Percentiles rank a stretch among this genome's conserved stretches.
Conservation (phyloP, 1,284 basidiomycete species). For the Cystobasidium slooffiae region DNA sequence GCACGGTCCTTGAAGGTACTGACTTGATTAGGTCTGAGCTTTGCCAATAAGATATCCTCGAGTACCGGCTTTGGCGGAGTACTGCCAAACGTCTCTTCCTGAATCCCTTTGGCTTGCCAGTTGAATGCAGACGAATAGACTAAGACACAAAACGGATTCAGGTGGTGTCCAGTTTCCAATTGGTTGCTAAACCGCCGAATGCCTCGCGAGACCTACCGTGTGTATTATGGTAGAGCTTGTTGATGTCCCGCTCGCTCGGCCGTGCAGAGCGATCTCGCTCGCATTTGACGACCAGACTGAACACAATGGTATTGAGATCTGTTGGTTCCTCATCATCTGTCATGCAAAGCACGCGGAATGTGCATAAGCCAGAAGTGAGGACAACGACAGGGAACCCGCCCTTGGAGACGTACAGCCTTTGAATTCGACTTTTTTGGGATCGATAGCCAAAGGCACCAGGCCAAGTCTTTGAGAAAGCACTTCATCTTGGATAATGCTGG, state of each 20-base stretch:
- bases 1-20: constrained; percentile 11
- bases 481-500: constrained; percentile 91
- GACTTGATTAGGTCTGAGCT: constrained; percentile 79
- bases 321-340: constrained; percentile 58
- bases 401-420: constrained; percentile 54
- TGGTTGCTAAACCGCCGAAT: background rate
- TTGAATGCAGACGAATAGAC: constrained; percentile 78
- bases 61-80: constrained; percentile 73
- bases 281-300: constrained; percentile 58
- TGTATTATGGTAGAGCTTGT: constrained; percentile 38
- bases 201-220: background rate
- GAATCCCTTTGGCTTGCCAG: constrained; percentile 88
- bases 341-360: background rate
- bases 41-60: constrained; percentile 87
- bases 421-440: constrained; percentile 67
- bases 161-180: too few species aligned
- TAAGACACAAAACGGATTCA: constrained; percentile 31
- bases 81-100: constrained; percentile 62
- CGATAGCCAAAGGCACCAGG: constrained; percentile 83
- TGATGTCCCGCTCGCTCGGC: constrained; percentile 21
- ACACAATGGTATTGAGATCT: constrained; percentile 91
- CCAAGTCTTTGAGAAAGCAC: constrained; percentile 89
- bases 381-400: constrained; percentile 33
- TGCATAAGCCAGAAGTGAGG: background rate
- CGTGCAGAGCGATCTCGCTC: constrained; percentile 7